Conservation (phyloP, 1,139 yeast genomes). For the Yamadazyma dendronema region DNA sequence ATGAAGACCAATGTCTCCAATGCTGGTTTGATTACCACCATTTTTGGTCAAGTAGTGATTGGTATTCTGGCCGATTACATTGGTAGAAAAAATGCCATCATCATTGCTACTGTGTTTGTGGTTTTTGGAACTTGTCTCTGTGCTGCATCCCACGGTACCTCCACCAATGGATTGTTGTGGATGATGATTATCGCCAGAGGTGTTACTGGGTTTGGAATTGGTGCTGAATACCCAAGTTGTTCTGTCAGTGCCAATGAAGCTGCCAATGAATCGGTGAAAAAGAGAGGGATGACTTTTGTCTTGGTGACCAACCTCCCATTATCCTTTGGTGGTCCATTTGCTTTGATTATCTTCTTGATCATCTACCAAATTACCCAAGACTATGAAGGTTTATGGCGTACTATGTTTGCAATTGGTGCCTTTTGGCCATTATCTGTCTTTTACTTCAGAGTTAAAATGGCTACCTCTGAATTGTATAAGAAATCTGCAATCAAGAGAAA, state of each 20-base stretch:
- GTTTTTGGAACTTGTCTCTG: conserved; percentile 45
- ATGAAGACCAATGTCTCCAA: conserved; percentile 50
- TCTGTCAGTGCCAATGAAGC: conserved; percentile 72
- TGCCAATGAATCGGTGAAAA: conserved; percentile 59
- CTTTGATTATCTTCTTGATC: conserved; percentile 63
- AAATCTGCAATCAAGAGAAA: conserved; percentile 42
- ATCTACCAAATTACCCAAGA: conserved; percentile 56
- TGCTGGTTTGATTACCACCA: conserved; percentile 49
- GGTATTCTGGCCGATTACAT: conserved; percentile 47
- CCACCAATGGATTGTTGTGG: conserved; percentile 57
- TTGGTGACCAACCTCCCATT: conserved; percentile 72
- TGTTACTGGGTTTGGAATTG: conserved; percentile 71
- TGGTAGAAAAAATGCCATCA: conserved; percentile 48
- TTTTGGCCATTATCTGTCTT: conserved; percentile 74
- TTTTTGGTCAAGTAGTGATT: conserved; percentile 47
- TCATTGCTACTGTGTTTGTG: conserved; percentile 43
- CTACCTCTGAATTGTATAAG: conserved; percentile 55
- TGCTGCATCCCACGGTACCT: conserved; percentile 48
- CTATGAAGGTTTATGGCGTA: conserved; percentile 68
- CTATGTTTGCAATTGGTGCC: conserved; percentile 71
- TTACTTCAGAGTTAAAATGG: conserved; percentile 69
- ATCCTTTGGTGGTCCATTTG: conserved; percentile 76
- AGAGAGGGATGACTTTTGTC: conserved; percentile 63
- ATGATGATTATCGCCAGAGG: conserved; percentile 70
- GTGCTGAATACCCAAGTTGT: conserved; percentile 75